Percentiles rank a stretch among this genome's conserved stretches.
These are phyloP conservation scores for Insectozyma bohioensis DNA, from an alignment of 1,139 yeast genomes.

Conservation along the genomic window DNA sequence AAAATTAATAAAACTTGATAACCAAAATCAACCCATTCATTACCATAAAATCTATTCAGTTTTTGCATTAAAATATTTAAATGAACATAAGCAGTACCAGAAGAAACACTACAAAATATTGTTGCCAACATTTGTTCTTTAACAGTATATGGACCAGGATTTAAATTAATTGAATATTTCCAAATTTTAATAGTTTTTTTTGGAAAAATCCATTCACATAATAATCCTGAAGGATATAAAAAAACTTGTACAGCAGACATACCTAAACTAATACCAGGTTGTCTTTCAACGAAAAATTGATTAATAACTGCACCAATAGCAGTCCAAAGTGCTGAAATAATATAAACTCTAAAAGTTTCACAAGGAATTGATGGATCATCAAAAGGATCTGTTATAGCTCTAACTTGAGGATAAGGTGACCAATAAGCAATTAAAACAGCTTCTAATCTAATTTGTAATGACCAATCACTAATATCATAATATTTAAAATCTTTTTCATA, in stretches of 20 bases:
- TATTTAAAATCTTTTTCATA: neutral
- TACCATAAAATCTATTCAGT: slow-evolving; percentile 23
- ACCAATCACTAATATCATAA: slow-evolving; percentile 21
- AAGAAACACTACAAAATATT: slow-evolving; percentile 21
- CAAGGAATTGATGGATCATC: slow-evolving; percentile 52
- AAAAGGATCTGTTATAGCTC: slow-evolving; percentile 54
- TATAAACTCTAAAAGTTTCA: slow-evolving; percentile 59
- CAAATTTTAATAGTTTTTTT: slow-evolving; percentile 13
- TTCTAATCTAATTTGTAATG: slow-evolving; percentile 33
- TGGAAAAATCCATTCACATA: slow-evolving; percentile 23
- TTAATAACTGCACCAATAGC: slow-evolving; percentile 62
- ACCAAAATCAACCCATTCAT: slow-evolving; percentile 43
- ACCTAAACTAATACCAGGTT: slow-evolving; percentile 49
- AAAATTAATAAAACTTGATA: slow-evolving; percentile 50
- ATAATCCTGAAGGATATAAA: slow-evolving; percentile 22
- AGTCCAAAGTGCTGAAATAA: slow-evolving; percentile 52
- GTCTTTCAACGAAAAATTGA: slow-evolving; percentile 57
- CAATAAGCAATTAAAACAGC: slow-evolving; percentile 52
- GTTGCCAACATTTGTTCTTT: slow-evolving; percentile 30
- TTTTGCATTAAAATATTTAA: slow-evolving; percentile 21
- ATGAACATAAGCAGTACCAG: slow-evolving; percentile 22
- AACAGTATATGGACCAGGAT: slow-evolving; percentile 28
- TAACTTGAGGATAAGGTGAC: slow-evolving; percentile 67
- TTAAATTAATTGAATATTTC: slow-evolving; percentile 16
- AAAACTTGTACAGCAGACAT: slow-evolving; percentile 33